phyloP scores from a whole-genome alignment of 495 filamentous ascomycete genomes.

The Cercophora scortea region DNA sequence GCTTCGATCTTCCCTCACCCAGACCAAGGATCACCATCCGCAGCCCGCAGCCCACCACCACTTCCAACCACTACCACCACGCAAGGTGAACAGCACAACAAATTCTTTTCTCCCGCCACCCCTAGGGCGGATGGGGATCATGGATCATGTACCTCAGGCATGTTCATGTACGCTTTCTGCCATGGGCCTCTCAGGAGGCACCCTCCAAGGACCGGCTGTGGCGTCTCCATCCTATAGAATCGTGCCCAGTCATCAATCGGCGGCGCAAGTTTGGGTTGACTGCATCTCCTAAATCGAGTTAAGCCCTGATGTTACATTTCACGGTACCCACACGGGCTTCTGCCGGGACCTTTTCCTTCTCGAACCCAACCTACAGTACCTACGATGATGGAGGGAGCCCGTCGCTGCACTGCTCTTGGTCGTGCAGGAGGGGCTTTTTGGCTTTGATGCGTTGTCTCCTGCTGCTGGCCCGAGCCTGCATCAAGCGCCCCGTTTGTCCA shows the following conservation, averaged over 20 bases:
- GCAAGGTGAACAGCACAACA: no score
- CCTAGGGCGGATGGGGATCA: conserved; percentile 7
- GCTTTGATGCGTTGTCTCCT: conserved; percentile 27
- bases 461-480: conserved; percentile 18
- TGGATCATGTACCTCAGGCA: not conserved
- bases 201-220: conserved; percentile 17
- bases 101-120: conserved; percentile 2
- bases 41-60: no score
- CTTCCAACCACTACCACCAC: no score
- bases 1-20: no score
- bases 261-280: conserved; percentile 25
- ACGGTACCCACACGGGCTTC: conserved; percentile 14
- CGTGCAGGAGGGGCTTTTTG: conserved; percentile 14
- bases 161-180: conserved; percentile 19
- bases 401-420: conserved; percentile 12
- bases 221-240: conserved; percentile 25
- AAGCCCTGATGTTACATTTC: conserved; percentile 25
- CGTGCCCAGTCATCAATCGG: conserved; percentile 32
- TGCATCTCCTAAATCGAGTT: conserved; percentile 21
- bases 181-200: conserved; percentile 22
- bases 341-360: conserved; percentile 14
- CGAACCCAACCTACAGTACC: conserved; percentile 14
- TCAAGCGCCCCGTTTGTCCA: conserved; percentile 11
- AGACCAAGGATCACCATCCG: no score
- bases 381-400: conserved; percentile 6